Evolutionary conservation across 1,139 yeast species (phyloP), one percentile per base, ranked within the genome.

Genomic region (Lodderomyces jiufengensis): DNA sequence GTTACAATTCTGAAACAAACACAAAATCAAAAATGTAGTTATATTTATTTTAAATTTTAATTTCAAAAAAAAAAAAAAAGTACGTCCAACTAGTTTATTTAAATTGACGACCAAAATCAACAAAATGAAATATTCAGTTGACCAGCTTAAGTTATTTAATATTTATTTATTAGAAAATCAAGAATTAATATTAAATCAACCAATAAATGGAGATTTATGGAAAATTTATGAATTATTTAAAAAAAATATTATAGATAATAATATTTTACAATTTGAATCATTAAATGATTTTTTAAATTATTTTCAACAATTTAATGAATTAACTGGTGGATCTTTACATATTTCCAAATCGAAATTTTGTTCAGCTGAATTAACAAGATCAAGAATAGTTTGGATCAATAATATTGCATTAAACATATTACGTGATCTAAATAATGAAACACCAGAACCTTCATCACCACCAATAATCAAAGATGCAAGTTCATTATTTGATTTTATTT

Each of bases 261-360:
- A 27, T 7, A 30, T 29, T 3, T 11, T 24, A 16, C 32, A 36
- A 8, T 24, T 38, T 13, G 24, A 31, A 11, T 24, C 28, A 4
- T 22, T 37, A n/a, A 34, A 28, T 2, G 45, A 37, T 6, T 59
- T 62, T 34, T 22, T 27, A 1, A 38, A 31, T 1, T 50, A 41
- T 27, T 31, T 63, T 9, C 31, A 28, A 3, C 44, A 46, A 3
- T 61, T 62, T 38, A 61, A 60, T 33, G 42, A 30, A 2, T 36
- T 63, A 9, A 53, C 63, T 33, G 60, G 53, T 1, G 35, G 42
- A 8, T 47, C 57, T 20, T 44, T 61, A 27, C 45, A 41, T 12
- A 41, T 55, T 9, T 30, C 25, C 10, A 26, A 18, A 18, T 18
- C 30, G n/a, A 27, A 32, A 4, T 33, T 5, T 18, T 5, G 7